A percentile compares a stretch with the other conserved stretches of the same genome.
These are phyloP conservation scores for Panicum hallii DNA, from an alignment of 202 grass and related monocot genomes.

Conservation along the genomic window DNA sequence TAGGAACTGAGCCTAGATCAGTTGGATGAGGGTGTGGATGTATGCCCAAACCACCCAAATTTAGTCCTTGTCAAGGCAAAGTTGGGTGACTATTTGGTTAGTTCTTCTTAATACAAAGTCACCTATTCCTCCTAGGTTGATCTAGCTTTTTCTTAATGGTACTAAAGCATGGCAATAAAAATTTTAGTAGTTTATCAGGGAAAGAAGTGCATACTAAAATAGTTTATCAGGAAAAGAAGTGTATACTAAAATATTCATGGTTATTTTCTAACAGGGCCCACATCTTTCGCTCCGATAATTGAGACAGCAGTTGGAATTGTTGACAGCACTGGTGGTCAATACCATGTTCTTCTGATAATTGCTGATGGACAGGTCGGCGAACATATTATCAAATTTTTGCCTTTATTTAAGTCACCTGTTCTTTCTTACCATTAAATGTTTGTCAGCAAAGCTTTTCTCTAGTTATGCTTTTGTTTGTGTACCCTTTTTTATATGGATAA, in stretches of 20 bases:
- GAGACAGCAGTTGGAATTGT: slow-evolving; percentile 91
- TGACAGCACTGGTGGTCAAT: slow-evolving; percentile 90
- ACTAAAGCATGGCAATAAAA: neutral
- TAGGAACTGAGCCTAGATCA: neutral
- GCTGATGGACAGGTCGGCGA: slow-evolving; percentile 85
- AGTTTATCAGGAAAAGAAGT: neutral
- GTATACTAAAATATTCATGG: neutral
- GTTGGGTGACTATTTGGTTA: neutral
- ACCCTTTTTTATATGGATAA: slow-evolving; percentile 23
- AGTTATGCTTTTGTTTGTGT: neutral
- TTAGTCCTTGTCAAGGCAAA: neutral
- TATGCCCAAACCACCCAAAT: neutral
- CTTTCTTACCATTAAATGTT: slow-evolving; percentile 21
- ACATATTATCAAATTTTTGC: slow-evolving; percentile 19
- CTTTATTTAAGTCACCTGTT: slow-evolving; percentile 24
- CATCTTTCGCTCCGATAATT: slow-evolving; percentile 96
- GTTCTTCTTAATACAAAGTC: neutral
- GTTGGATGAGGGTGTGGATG: neutral
- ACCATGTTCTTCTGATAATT: slow-evolving; percentile 99
- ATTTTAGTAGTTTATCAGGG: neutral
- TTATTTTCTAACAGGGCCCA: slow-evolving; percentile 77
- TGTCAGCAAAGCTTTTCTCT: slow-evolving; percentile 11
- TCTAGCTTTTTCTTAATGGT: neutral
- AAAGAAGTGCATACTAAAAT: slow-evolving; percentile 3
- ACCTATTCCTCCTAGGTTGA: neutral